Conservation (phyloP, 2,329 filamentous ascomycete species). For the Ophiostoma piceae region DNA sequence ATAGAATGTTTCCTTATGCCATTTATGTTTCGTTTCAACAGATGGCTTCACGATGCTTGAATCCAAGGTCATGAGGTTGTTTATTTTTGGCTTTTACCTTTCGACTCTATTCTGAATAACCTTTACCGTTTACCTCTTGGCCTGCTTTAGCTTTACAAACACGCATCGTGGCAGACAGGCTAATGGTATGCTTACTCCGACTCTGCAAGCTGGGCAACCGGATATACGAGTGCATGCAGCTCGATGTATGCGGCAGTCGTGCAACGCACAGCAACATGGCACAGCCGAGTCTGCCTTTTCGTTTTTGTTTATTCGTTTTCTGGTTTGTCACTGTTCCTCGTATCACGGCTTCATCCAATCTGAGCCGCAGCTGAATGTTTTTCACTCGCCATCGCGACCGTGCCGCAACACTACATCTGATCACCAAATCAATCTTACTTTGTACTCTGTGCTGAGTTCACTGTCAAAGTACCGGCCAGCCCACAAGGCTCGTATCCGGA, state of each 20-base stretch:
- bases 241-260: neutral
- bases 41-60: neutral
- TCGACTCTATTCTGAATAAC: neutral
- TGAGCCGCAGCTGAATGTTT: neutral
- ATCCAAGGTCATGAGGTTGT: neutral
- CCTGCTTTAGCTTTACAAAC: neutral
- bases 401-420: neutral
- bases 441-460: no score
- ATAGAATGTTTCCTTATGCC: conserved; percentile 6
- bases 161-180: neutral
- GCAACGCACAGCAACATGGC: neutral
- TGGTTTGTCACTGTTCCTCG: neutral
- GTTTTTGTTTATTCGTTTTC: neutral
- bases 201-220: neutral
- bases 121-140: neutral
- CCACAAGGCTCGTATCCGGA: conserved; percentile 1
- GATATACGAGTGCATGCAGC: conserved; percentile 5
- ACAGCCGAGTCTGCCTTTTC: neutral
- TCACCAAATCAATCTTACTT: neutral
- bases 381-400: neutral
- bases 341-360: neutral
- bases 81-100: neutral
- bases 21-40: conserved; percentile 1
- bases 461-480: neutral
- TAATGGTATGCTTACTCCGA: neutral